Percentiles rank a stretch among this genome's conserved stretches.
Conservation (phyloP, 805 yeast genomes). For the Yamadazyma olivae region DNA sequence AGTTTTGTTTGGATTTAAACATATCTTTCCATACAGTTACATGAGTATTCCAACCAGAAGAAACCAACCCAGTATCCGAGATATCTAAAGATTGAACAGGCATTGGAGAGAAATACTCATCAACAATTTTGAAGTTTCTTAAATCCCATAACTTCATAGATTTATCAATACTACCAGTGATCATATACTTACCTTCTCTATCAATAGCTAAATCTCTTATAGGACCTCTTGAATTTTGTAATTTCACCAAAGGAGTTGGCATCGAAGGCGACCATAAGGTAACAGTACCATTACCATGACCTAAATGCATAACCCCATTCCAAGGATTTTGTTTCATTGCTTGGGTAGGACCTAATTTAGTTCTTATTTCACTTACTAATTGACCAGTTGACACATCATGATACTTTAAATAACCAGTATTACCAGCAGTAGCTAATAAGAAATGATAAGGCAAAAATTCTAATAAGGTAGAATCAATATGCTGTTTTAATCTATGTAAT, state of each 20-base stretch:
- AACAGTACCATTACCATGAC: conserved; percentile 90
- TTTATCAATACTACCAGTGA: conserved; percentile 84
- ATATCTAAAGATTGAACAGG: conserved; percentile 79
- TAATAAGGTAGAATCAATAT: conserved; percentile 75
- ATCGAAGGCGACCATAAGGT: conserved; percentile 91
- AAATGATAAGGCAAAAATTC: conserved; percentile 94
- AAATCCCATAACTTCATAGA: conserved; percentile 90
- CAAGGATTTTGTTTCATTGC: conserved; percentile 90
- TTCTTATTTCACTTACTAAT: conserved; percentile 76
- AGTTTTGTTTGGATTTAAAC: conserved; percentile 62
- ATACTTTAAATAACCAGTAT: conserved; percentile 82
- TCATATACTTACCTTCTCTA: conserved; percentile 93
- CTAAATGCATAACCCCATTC: conserved; percentile 92
- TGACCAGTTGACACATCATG: conserved; percentile 95
- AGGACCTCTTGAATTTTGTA: conserved; percentile 83
- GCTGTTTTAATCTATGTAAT: conserved; percentile 87
- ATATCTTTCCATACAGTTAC: conserved; percentile 92
- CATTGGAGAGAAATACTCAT: conserved; percentile 70
- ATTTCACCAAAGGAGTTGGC: conserved; percentile 79
- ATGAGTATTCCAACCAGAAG: conserved; percentile 96
- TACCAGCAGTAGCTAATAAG: conserved; percentile 82
- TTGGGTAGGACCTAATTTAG: conserved; percentile 87
- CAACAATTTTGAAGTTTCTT: conserved; percentile 74
- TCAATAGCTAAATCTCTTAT: conserved; percentile 81
- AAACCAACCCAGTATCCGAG: conserved; percentile 82